These are phyloP conservation scores for Yamadazyma kitorensis DNA, from an alignment of 805 yeast genomes.

Conservation along the genomic window DNA sequence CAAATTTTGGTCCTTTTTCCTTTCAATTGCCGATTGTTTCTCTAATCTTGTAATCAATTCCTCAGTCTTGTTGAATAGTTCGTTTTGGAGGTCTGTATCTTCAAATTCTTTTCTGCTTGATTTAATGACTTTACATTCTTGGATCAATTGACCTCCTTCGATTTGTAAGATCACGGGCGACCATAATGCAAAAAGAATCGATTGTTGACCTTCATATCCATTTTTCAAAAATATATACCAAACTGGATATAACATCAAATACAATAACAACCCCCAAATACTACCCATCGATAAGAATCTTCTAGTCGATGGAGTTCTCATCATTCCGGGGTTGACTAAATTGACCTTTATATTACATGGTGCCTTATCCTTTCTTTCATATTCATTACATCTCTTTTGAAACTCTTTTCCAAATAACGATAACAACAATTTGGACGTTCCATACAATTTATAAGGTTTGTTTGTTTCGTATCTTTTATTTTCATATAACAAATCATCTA, in stretches of 20 bases:
- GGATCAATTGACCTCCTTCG: constrained; percentile 67
- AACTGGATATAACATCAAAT: constrained; percentile 72
- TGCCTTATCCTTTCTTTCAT: constrained; percentile 67
- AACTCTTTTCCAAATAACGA: constrained; percentile 74
- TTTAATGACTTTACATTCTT: constrained; percentile 63
- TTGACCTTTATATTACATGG: constrained; percentile 68
- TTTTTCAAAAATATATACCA: constrained; percentile 81
- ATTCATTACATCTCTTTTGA: constrained; percentile 60
- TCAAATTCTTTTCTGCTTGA: constrained; percentile 61
- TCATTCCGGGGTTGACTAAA: constrained; percentile 87
- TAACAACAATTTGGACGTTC: constrained; percentile 76
- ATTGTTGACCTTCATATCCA: constrained; percentile 76
- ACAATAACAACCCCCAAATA: constrained; percentile 53
- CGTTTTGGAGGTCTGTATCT: constrained; percentile 58
- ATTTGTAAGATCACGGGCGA: constrained; percentile 65
- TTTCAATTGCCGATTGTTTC: constrained; percentile 64
- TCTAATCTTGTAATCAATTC: constrained; percentile 59
- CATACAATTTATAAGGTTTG: constrained; percentile 74
- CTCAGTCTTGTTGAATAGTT: constrained; percentile 60
- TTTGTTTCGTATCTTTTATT: constrained; percentile 53
- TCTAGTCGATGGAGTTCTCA: constrained; percentile 84
- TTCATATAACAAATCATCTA: constrained; percentile 65
- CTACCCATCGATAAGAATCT: constrained; percentile 77
- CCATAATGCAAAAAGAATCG: constrained; percentile 62
- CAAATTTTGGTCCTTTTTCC: constrained; percentile 41